phyloP scores from a whole-genome alignment of 768 basidiomycete genomes.

The Dendrothele bispora region DNA sequence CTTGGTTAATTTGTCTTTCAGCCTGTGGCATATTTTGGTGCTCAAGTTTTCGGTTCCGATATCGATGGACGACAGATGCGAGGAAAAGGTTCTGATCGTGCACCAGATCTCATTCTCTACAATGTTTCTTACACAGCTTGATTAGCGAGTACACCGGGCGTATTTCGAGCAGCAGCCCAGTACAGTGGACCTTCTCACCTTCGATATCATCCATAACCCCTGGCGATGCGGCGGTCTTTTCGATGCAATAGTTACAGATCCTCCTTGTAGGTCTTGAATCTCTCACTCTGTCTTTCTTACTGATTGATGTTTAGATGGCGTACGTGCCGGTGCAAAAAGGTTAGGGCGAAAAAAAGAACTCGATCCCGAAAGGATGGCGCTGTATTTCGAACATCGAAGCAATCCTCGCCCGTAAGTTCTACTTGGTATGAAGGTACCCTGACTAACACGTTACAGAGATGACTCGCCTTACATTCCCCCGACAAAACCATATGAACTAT shows the following conservation, averaged over 20 bases:
- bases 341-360: slow-evolving; percentile 65
- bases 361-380: slow-evolving; percentile 33
- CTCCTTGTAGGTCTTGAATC: slow-evolving; percentile 67
- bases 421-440: background rate
- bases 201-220: slow-evolving; percentile 89
- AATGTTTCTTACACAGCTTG: background rate
- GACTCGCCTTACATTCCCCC: slow-evolving; percentile 84
- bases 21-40: slow-evolving; percentile 89
- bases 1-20: too few relatives aligned
- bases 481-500: slow-evolving; percentile 89
- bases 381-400: slow-evolving; percentile 36
- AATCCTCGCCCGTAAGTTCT: slow-evolving; percentile 45
- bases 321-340: slow-evolving; percentile 84
- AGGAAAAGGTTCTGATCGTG: slow-evolving; percentile 66
- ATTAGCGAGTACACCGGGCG: slow-evolving; percentile 57
- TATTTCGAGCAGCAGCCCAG: slow-evolving; percentile 78
- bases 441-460: slow-evolving; percentile 30
- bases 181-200: slow-evolving; percentile 93
- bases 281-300: slow-evolving; percentile 7
- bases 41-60: slow-evolving; percentile 86
- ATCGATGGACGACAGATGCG: slow-evolving; percentile 98
- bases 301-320: slow-evolving; percentile 92
- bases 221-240: slow-evolving; percentile 89
- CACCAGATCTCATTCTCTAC: background rate
- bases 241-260: slow-evolving; percentile 94